A percentile compares a stretch with the other conserved stretches of the same genome.
phyloP scores from a whole-genome alignment of 495 filamentous ascomycete genomes.

The Penicillium diatomitis region DNA sequence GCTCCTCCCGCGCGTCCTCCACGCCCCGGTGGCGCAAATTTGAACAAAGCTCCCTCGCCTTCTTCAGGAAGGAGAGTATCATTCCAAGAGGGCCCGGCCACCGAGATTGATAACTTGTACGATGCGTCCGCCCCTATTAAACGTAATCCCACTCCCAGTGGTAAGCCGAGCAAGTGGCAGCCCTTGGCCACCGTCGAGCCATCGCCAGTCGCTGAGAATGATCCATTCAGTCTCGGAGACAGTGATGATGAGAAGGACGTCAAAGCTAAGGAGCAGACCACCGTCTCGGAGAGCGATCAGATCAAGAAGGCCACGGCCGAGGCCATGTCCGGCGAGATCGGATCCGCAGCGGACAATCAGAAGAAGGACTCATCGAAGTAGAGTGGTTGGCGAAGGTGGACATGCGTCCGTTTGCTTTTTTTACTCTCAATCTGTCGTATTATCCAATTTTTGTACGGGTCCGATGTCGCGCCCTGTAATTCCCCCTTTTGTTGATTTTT shows the following conservation, averaged over 20 bases:
- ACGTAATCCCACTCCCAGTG: constrained; percentile 30
- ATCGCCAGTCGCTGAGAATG: constrained; percentile 78
- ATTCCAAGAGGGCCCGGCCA: constrained; percentile 63
- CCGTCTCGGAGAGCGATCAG: constrained; percentile 57
- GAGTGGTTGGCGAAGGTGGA: background rate
- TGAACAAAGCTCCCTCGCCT: constrained; percentile 62
- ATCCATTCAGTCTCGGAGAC: constrained; percentile 93
- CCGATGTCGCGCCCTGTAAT: background rate
- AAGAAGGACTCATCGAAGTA: constrained; percentile 26
- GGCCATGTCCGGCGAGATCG: constrained; percentile 30
- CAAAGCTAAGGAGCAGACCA: constrained; percentile 53
- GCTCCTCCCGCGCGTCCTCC: constrained; percentile 45
- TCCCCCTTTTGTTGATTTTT: background rate
- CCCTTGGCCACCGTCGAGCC: constrained; percentile 83
- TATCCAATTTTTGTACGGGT: background rate
- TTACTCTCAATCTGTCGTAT: background rate
- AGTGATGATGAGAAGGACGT: constrained; percentile 89
- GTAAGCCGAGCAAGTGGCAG: constrained; percentile 91
- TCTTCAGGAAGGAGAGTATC: constrained; percentile 63
- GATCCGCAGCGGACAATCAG: constrained; percentile 14
- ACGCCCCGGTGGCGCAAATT: constrained; percentile 66
- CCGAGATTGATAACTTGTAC: constrained; percentile 75
- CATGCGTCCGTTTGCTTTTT: background rate
- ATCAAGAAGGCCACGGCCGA: constrained; percentile 64
- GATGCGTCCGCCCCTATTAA: constrained; percentile 46